A percentile compares a stretch with the other conserved stretches of the same genome.
Evolutionary conservation across 2,329 filamentous ascomycete genomes (phyloP).

Genomic region (Penicillium hesseltinei): DNA sequence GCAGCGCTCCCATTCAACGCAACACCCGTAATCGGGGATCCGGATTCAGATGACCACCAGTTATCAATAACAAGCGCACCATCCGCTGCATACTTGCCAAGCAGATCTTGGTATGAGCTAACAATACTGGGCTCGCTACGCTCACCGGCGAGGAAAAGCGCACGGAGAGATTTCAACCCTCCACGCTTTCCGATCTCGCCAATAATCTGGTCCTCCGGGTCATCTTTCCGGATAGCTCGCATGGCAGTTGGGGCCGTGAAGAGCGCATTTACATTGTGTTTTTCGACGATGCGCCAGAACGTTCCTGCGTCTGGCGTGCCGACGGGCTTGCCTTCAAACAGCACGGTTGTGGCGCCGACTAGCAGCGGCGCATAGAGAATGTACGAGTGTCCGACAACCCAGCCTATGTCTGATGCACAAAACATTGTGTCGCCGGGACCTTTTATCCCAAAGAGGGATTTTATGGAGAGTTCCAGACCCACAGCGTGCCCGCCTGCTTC

Average conservation of each 20-base stretch:
- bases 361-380: conserved; percentile 87
- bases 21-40: conserved; percentile 66
- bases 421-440: conserved; percentile 82
- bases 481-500: conserved; percentile 86
- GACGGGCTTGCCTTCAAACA: conserved; percentile 93
- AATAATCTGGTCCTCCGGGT: conserved; percentile 70
- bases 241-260: conserved; percentile 88
- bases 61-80: conserved; percentile 66
- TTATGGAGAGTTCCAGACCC: conserved; percentile 75
- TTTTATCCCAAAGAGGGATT: conserved; percentile 77
- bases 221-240: conserved; percentile 81
- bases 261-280: conserved; percentile 78
- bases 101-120: conserved; percentile 72
- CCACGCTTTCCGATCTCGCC: conserved; percentile 62
- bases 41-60: conserved; percentile 72
- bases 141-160: conserved; percentile 83
- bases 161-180: conserved; percentile 69
- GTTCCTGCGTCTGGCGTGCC: conserved; percentile 83
- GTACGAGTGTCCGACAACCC: conserved; percentile 84
- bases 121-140: conserved; percentile 85
- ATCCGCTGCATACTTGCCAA: conserved; percentile 63
- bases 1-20: conserved; percentile 63
- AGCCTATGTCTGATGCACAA: conserved; percentile 83
- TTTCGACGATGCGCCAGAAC: conserved; percentile 83
- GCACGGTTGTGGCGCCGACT: conserved; percentile 76